phyloP scores from a whole-genome alignment of 2,329 filamentous ascomycete genomes.

The Hortaea werneckii region DNA sequence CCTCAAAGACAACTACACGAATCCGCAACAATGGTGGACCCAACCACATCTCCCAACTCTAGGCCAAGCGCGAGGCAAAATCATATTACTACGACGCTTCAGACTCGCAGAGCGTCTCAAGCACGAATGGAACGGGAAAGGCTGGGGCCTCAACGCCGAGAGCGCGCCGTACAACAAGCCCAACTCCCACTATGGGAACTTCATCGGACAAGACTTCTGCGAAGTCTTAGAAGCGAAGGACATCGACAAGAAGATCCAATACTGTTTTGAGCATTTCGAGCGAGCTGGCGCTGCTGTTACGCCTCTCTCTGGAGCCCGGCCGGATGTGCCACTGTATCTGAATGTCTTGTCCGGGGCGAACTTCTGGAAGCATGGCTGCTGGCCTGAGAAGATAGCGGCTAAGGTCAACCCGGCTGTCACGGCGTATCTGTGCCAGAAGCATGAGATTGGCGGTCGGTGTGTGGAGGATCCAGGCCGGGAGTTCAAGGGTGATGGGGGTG shows the following conservation, averaged over 20 bases:
- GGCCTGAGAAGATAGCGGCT: conserved; percentile 84
- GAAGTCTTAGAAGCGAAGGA: conserved; percentile 66
- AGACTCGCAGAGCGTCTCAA: conserved; percentile 44
- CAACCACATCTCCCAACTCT: conserved; percentile 66
- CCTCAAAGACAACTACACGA: conserved; percentile 59
- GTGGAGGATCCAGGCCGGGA: conserved; percentile 16
- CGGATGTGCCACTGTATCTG: conserved; percentile 60
- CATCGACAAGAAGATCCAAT: conserved; percentile 71
- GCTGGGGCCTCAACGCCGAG: conserved; percentile 50
- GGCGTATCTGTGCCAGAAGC: conserved; percentile 46
- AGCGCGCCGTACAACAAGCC: conserved; percentile 84
- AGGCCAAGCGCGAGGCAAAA: conserved; percentile 68
- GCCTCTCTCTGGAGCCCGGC: conserved; percentile 20
- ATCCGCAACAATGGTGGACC: conserved; percentile 62
- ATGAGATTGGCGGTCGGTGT: conserved; percentile 29
- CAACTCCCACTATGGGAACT: conserved; percentile 60
- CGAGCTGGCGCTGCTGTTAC: conserved; percentile 43
- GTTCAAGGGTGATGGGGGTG: conserved; percentile 46
- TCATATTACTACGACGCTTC: conserved; percentile 79
- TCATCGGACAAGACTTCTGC: conserved; percentile 92
- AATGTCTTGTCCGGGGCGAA: conserved; percentile 90
- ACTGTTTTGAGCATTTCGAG: conserved; percentile 64
- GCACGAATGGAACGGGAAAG: conserved; percentile 41
- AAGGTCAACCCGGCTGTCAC: conserved; percentile 73
- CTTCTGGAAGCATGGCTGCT: conserved; percentile 85